Evolutionary conservation across 768 basidiomycete genomes (phyloP), one percentile per base, ranked within the genome.

Genomic region (Kwoniella botswanensis): DNA sequence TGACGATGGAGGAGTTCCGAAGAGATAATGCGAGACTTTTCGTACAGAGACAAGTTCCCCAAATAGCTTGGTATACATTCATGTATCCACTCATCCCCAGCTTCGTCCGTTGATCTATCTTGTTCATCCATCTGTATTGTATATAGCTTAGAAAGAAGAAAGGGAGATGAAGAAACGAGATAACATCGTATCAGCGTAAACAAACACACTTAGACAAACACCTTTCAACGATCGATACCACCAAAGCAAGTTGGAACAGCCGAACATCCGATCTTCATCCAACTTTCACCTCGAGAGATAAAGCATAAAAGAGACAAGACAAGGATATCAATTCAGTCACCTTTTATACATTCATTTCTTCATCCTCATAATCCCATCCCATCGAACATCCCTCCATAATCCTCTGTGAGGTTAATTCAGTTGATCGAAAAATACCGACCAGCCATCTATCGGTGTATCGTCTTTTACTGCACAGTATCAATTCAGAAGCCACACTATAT

Each of bases 201-300:
- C 18, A 43, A 12, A 61, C 59, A 22, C 42, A 10, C 18, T 1
- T 61, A 35, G 6, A 35, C 35, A 35, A 35, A 35, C 35, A 43
- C 59, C 59, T 61, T 61, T 61, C 59, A 61, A 61, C 59, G 35
- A 61, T 61, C 59, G 35, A 59, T 12, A 26, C 41, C 15, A 55
- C 4, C 2, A 12, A 55, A 13, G 1, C n/a, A n/a, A n/a, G 3
- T 2, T n/a, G 54, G 24, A 7, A 55, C 24, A 55, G 15, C 54
- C 15, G 21, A 12, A n/a, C n/a, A 10, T 55, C 24, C 24, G 54
- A 24, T 55, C 21, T 35, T 35, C 35, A 22, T 24, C 21, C 21
- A 55, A 21, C 54, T 24, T 24, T 50, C 46, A 50, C 46, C 18
- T 13, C 18, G 54, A 58, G 17, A 35, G 21, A 55, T 55, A 13